Conservation (phyloP, 805 yeast genomes). For the Wickerhamiella cacticola region DNA sequence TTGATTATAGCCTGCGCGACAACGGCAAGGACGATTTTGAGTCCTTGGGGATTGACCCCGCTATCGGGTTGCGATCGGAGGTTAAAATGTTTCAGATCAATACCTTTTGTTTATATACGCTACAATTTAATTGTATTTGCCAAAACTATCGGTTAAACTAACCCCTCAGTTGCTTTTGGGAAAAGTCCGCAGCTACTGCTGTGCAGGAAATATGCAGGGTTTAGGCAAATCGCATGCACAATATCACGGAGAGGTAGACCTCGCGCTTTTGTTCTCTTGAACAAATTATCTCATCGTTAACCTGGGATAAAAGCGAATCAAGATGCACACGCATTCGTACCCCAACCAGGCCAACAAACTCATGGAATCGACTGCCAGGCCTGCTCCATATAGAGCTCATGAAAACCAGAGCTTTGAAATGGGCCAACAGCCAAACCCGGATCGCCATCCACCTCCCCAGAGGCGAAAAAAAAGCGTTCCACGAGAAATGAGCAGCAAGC, state of each 20-base stretch:
- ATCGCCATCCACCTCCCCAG: neutral
- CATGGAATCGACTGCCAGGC: too few species aligned
- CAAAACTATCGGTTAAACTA: neutral
- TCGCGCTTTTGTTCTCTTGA: neutral
- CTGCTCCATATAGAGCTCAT: too few species aligned
- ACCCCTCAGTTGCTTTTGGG: neutral
- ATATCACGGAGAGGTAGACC: neutral
- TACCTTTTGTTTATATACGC: too few species aligned
- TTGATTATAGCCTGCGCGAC: too few species aligned
- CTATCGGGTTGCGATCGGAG: too few species aligned
- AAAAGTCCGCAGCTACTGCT: conserved; percentile 1
- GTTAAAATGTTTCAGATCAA: too few species aligned
- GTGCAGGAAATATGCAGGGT: conserved; percentile 3
- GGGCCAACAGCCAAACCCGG: neutral
- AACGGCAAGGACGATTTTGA: too few species aligned
- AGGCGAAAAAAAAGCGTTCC: neutral
- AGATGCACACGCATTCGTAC: too few species aligned
- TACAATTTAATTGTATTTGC: neutral
- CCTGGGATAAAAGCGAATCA: too few species aligned
- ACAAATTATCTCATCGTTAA: neutral
- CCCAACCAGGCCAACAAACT: too few species aligned
- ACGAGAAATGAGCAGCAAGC: conserved; percentile 8
- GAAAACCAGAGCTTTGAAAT: too few species aligned
- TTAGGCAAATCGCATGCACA: neutral
- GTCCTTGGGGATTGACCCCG: too few species aligned